A percentile compares a stretch with the other conserved stretches of the same genome.
Evolutionary conservation across 2,329 filamentous ascomycete genomes (phyloP).

Genomic region (Paecilomyces fulvus): DNA sequence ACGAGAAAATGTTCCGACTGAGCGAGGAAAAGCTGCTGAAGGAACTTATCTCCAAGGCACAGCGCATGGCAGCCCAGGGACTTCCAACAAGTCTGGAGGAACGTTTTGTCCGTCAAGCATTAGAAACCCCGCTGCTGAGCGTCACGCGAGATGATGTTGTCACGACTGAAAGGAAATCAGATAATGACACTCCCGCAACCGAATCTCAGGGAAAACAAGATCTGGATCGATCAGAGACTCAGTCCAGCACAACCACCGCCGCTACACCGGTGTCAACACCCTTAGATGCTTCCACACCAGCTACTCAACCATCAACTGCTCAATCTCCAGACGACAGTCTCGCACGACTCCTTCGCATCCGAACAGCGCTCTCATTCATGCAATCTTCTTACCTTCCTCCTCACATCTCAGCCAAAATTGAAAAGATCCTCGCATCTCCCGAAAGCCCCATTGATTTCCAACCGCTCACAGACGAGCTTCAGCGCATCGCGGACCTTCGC

Average conservation of each 20-base stretch:
- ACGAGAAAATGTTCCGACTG: constrained; percentile 77
- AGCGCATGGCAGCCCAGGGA: constrained; percentile 53
- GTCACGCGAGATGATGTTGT: constrained; percentile 50
- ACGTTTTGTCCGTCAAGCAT: constrained; percentile 64
- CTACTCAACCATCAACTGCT: constrained; percentile 26
- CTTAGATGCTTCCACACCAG: constrained; percentile 27
- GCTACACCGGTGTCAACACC: constrained; percentile 20
- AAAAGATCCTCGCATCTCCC: constrained; percentile 28
- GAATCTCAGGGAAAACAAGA: constrained; percentile 20
- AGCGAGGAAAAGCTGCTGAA: constrained; percentile 61
- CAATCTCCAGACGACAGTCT: constrained; percentile 27
- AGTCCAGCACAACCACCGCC: constrained; percentile 24
- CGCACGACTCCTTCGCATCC: constrained; percentile 38
- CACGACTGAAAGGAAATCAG: constrained; percentile 14
- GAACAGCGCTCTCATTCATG: constrained; percentile 43
- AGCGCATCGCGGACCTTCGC: constrained; percentile 57
- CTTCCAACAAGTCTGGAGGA: constrained; percentile 79
- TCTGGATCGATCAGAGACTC: constrained; percentile 21
- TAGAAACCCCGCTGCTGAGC: constrained; percentile 68
- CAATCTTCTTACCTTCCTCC: constrained; percentile 41
- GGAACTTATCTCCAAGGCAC: constrained; percentile 63
- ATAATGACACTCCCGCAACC: constrained; percentile 18
- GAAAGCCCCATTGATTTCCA: constrained; percentile 55
- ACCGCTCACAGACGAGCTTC: constrained; percentile 62
- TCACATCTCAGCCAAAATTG: constrained; percentile 28